phyloP scores from a whole-genome alignment of 306 rosid species.

The Begonia loranthoides region DNA sequence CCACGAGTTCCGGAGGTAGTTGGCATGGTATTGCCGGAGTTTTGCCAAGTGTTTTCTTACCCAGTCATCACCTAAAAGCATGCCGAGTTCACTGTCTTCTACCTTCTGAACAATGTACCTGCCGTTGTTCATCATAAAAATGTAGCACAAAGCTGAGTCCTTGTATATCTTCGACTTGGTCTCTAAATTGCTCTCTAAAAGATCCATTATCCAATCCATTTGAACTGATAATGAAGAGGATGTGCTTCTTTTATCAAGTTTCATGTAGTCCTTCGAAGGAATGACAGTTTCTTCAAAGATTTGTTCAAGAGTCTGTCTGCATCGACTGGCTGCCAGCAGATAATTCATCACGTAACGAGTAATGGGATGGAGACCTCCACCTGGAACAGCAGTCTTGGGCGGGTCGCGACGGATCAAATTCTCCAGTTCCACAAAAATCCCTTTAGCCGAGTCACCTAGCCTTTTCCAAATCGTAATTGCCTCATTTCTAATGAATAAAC shows the following conservation, averaged over 20 bases:
- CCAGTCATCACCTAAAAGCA: constrained; percentile 80
- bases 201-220: constrained; percentile 89
- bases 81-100: constrained; percentile 60
- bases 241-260: constrained; percentile 42
- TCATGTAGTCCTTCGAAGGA: constrained; percentile 29
- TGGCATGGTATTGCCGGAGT: constrained; percentile 45
- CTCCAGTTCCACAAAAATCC: constrained; percentile 90
- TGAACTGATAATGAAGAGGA: constrained; percentile 54
- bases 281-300: constrained; percentile 56
- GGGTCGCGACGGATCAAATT: constrained; percentile 86
- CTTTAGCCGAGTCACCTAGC: constrained; percentile 69
- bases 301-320: constrained; percentile 59
- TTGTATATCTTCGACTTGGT: constrained; percentile 73
- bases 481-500: constrained; percentile 56
- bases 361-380: constrained; percentile 86
- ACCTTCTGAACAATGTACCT: constrained; percentile 77
- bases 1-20: constrained; percentile 81
- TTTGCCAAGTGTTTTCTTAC: constrained; percentile 65
- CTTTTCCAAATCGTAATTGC: constrained; percentile 78
- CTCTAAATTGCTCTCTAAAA: constrained; percentile 74
- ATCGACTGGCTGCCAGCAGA: constrained; percentile 74
- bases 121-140: constrained; percentile 87
- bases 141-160: constrained; percentile 49
- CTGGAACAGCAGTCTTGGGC: constrained; percentile 61
- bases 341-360: constrained; percentile 96